Base-by-base conservation (phyloP, 345 rosid genomes). In the Kernera saxatilis region DNA sequence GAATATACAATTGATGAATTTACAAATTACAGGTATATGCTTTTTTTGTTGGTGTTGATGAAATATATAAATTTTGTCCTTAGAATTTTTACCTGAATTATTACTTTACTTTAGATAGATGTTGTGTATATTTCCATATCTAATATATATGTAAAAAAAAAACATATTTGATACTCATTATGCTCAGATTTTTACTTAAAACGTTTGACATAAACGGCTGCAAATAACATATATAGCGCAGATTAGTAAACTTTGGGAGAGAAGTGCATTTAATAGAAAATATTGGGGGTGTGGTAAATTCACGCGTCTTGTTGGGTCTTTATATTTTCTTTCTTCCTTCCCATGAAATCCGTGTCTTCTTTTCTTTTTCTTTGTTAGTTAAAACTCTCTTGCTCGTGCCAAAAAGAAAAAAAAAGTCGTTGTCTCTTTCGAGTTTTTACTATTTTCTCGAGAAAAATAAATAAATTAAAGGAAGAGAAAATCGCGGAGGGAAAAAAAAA, bases 311-410 rank as follows among this genome's bases (percentile, higher is more conserved):
- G 39, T 46, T 44, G 29, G 33, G 64, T 61, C 36, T 52, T 50
- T 22, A 5, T 57, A 57, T 21, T 57, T n/a, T 27, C 4, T 18
- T 4, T 13, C 58, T 46, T 48, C 21, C 10, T 22, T 30, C 21
- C 41, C 72, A 71, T 76, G 80, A 70, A 51, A 55, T 19, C 67
- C 76, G 79, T 76, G 79, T 63, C 13, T 12, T 4, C 5, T 46
- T 55, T 13, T 41, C 8, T 52, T 18, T 1, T 3, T 56, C 2
- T 39, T 15, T 13, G 32, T 60, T 8, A 12, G 14, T 5, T 35
- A 4, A 52, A 5, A 17, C 23, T 68, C 43, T 53, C 6, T 4
- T 30, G 56, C 71, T 55, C 71, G 63, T 65, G 64, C 3, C 67
- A 32, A 23, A 35, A 37, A 35, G 3, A 32, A 46, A 46, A 21